These are phyloP conservation scores for Xanthoconium stramineum DNA, from an alignment of 768 basidiomycete species.

Conservation along the genomic window DNA sequence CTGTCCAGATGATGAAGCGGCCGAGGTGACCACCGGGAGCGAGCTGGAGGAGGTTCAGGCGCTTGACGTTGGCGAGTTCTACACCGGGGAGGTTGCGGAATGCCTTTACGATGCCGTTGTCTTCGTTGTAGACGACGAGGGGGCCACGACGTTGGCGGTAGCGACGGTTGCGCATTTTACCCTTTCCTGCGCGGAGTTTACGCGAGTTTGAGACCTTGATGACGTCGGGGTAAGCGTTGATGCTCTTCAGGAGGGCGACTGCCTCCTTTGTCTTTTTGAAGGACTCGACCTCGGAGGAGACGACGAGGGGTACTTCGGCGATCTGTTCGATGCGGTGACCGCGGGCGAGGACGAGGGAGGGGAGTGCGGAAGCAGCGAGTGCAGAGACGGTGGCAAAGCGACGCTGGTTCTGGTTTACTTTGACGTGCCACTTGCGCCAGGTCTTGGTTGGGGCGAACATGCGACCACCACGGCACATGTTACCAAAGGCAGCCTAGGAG, in stretches of 20 bases:
- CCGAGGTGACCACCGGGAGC: constrained; percentile 99
- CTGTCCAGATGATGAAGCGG: constrained; percentile 99
- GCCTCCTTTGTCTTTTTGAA: constrained; percentile 97
- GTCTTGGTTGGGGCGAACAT: constrained; percentile 99
- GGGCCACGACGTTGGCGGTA: constrained; percentile 98
- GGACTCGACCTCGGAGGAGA: constrained; percentile 75
- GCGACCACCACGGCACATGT: constrained; percentile 99
- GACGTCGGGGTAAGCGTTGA: constrained; percentile 89
- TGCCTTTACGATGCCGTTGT: constrained; percentile 95
- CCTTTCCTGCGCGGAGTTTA: constrained; percentile 95
- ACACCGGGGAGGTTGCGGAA: constrained; percentile 99
- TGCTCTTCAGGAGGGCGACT: constrained; percentile 84
- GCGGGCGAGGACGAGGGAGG: constrained; percentile 94
- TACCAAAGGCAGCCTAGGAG: constrained; percentile 91
- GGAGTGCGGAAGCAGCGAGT: constrained; percentile 95
- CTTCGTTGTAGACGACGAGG: constrained; percentile 94
- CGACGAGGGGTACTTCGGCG: constrained; percentile 93
- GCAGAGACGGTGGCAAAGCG: constrained; percentile 98
- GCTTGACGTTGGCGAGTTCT: constrained; percentile 90
- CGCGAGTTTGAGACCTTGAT: constrained; percentile 97
- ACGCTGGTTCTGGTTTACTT: constrained; percentile 99
- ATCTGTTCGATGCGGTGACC: constrained; percentile 98
- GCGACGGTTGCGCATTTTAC: constrained; percentile 94
- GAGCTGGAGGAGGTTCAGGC: constrained; percentile 96
- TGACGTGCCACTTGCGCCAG: constrained; percentile 99